These are phyloP conservation scores for Pseudogymnoascus sp. DNA, from an alignment of 2,329 filamentous ascomycete genomes.

Conservation along the genomic window DNA sequence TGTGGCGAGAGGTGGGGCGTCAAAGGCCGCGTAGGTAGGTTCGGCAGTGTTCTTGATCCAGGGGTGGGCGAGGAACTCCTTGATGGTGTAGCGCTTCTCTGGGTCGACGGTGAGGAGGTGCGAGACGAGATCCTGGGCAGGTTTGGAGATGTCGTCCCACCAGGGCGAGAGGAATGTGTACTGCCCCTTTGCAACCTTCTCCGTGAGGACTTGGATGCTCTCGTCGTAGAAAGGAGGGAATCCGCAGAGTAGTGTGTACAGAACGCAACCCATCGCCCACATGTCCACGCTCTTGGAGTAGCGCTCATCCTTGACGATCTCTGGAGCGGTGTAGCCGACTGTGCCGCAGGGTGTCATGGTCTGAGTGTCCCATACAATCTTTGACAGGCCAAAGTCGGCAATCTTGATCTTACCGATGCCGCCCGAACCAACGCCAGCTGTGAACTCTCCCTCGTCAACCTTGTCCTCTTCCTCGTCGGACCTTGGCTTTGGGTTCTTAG, in stretches of 20 bases:
- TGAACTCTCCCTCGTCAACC: constrained; percentile 90
- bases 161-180: constrained; percentile 97
- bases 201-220: constrained; percentile 91
- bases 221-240: constrained; percentile 99
- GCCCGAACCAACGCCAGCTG: constrained; percentile 72
- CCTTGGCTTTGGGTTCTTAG: constrained; percentile 71
- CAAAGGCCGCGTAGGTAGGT: constrained; percentile 57
- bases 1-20: constrained; percentile 67
- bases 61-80: constrained; percentile 86
- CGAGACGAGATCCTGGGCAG: constrained; percentile 87
- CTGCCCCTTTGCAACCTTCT: constrained; percentile 94
- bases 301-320: constrained; percentile 97
- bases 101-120: constrained; percentile 93
- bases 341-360: constrained; percentile 99
- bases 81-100: constrained; percentile 89
- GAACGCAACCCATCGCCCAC: constrained; percentile 95
- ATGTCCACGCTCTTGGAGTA: constrained; percentile 99
- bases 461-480: constrained; percentile 94
- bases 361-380: constrained; percentile 95
- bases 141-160: constrained; percentile 98
- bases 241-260: constrained; percentile 93
- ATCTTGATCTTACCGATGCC: constrained; percentile 96
- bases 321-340: constrained; percentile 93
- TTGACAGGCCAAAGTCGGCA: constrained; percentile 94
- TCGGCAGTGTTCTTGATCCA: constrained; percentile 76